Conservation (phyloP, 2,329 filamentous ascomycete species). For the Alternaria panax region DNA sequence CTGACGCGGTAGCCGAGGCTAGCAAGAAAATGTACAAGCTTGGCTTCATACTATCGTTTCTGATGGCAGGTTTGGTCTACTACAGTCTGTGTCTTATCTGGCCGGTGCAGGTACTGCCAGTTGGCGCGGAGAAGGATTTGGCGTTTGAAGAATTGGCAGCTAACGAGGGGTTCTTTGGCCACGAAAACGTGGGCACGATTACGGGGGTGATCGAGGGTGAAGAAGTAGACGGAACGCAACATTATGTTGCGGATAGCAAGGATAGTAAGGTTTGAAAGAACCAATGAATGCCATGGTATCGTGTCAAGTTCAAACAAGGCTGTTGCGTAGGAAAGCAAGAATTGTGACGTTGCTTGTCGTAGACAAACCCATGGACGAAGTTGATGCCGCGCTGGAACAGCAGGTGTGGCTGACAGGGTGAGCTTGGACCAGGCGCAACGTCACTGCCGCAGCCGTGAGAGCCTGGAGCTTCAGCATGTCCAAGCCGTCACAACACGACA, state of each 20-base stretch:
- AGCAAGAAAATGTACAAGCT: conserved; percentile 33
- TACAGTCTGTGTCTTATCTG: conserved; percentile 23
- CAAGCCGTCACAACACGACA: conserved; percentile 5
- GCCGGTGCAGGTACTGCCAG: conserved; percentile 21
- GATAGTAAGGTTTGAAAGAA: conserved; percentile 11
- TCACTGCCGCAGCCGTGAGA: conserved; percentile 16
- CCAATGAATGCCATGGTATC: no score
- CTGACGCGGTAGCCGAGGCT: conserved; percentile 18
- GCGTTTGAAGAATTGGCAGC: conserved; percentile 24
- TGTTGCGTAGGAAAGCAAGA: not conserved
- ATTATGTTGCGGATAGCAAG: conserved; percentile 19
- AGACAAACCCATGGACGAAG: not conserved
- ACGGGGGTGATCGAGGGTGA: conserved; percentile 24
- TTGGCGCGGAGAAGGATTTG: conserved; percentile 13
- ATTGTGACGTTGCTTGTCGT: not conserved
- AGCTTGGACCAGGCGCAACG: conserved; percentile 17
- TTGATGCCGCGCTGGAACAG: not conserved
- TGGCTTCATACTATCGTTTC: conserved; percentile 21
- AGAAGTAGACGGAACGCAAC: conserved; percentile 15
- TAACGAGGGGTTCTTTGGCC: conserved; percentile 27
- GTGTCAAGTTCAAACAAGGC: no score
- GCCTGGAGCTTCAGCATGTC: conserved; percentile 14
- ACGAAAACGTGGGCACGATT: conserved; percentile 22
- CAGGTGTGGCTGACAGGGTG: conserved; percentile 6
- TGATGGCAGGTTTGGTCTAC: conserved; percentile 27